These are phyloP conservation scores for Phaffomyces thermotolerans DNA, from an alignment of 805 yeast species.

Conservation along the genomic window DNA sequence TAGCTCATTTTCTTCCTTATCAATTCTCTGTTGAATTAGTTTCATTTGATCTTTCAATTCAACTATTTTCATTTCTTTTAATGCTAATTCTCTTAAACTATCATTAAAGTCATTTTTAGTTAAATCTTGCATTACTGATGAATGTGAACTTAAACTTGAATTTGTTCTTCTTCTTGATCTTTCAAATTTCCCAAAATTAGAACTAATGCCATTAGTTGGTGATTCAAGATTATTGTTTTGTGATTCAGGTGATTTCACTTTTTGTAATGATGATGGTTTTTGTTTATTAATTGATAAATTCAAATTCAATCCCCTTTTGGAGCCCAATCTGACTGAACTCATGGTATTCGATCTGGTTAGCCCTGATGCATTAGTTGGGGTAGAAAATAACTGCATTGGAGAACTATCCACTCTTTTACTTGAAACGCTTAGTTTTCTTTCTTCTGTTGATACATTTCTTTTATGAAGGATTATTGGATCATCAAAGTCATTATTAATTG, in stretches of 20 bases:
- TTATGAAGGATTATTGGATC: neutral
- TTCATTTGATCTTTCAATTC: slow-evolving; percentile 52
- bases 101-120: slow-evolving; percentile 38
- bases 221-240: neutral
- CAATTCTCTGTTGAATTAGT: slow-evolving; percentile 38
- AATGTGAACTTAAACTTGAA: slow-evolving; percentile 11
- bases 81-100: slow-evolving; percentile 52
- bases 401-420: slow-evolving; percentile 3
- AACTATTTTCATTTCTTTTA: slow-evolving; percentile 60
- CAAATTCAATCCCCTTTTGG: slow-evolving; percentile 20
- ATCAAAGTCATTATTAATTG: neutral
- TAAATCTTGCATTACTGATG: slow-evolving; percentile 6
- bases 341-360: slow-evolving; percentile 20
- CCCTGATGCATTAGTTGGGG: neutral
- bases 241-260: slow-evolving; percentile 8
- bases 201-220: neutral
- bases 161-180: slow-evolving; percentile 18
- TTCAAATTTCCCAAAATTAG: neutral
- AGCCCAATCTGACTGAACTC: slow-evolving; percentile 15
- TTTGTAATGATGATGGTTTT: slow-evolving; percentile 2
- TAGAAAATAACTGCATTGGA: neutral
- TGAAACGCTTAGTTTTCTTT: neutral
- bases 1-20: slow-evolving; percentile 30
- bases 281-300: slow-evolving; percentile 14
- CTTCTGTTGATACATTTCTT: slow-evolving; percentile 1